These are phyloP conservation scores for Leptographium wingfieldii DNA, from an alignment of 2,329 filamentous ascomycete species.

Conservation along the genomic window DNA sequence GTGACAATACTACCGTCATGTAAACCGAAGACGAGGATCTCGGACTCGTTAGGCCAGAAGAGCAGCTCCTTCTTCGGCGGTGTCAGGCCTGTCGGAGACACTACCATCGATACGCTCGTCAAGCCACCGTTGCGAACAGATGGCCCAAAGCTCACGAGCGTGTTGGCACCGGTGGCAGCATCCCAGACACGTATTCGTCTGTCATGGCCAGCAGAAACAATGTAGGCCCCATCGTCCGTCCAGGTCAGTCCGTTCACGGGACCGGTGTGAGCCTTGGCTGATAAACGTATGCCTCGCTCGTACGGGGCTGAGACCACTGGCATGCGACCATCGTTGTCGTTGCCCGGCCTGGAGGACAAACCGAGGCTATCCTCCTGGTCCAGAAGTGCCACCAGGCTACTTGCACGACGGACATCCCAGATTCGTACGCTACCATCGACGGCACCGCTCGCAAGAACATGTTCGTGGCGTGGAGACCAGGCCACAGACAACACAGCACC, in stretches of 20 bases:
- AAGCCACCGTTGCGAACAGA: slow-evolving; percentile 61
- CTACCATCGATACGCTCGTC: slow-evolving; percentile 47
- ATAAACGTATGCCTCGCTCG: slow-evolving; percentile 26
- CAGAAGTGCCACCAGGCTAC: slow-evolving; percentile 61
- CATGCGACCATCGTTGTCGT: not conserved
- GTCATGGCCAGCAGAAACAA: slow-evolving; percentile 76
- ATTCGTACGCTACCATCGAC: slow-evolving; percentile 71
- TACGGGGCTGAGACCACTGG: not conserved
- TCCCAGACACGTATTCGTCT: slow-evolving; percentile 81
- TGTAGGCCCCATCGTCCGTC: slow-evolving; percentile 64
- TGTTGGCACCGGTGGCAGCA: slow-evolving; percentile 67
- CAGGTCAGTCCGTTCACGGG: slow-evolving; percentile 77
- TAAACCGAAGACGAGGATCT: slow-evolving; percentile 70
- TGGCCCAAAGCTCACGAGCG: slow-evolving; percentile 77
- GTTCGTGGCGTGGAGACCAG: slow-evolving; percentile 73
- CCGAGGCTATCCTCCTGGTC: slow-evolving; percentile 77
- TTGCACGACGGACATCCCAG: slow-evolving; percentile 77
- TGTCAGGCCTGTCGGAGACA: slow-evolving; percentile 48
- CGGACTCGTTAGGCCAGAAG: slow-evolving; percentile 69
- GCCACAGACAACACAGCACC: slow-evolving; percentile 55
- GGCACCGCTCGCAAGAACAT: slow-evolving; percentile 74
- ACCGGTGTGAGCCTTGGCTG: slow-evolving; percentile 60
- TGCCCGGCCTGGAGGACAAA: slow-evolving; percentile 28
- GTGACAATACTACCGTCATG: slow-evolving; percentile 63
- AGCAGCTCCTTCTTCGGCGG: slow-evolving; percentile 50